These are phyloP conservation scores for Phytopythium cucurbitacearum DNA, from an alignment of 352 stramenopile species.

Conservation along the genomic window DNA sequence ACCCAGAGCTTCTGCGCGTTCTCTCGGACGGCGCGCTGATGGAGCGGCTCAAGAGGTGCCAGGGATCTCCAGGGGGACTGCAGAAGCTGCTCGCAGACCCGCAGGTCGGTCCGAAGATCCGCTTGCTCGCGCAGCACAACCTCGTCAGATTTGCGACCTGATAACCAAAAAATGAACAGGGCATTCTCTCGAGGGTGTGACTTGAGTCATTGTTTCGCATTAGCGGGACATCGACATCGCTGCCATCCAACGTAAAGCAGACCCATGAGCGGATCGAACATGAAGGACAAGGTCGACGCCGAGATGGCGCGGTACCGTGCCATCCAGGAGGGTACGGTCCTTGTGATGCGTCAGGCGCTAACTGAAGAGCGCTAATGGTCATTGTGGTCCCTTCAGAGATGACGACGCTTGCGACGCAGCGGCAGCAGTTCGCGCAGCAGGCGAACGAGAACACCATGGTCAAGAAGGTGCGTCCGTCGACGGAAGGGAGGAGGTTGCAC, in stretches of 20 bases:
- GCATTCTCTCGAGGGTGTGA: neutral
- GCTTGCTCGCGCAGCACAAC: constrained; percentile 43
- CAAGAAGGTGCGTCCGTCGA: constrained; percentile 52
- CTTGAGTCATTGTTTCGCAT: neutral
- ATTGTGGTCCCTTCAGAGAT: constrained; percentile 38
- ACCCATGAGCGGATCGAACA: neutral
- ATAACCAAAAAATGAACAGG: neutral
- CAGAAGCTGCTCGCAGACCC: constrained; percentile 37
- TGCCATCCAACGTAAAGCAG: no score
- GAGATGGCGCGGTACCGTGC: constrained; percentile 88
- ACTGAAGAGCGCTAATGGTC: neutral
- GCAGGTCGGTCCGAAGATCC: constrained; percentile 41
- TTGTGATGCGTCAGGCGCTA: neutral
- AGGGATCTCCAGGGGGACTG: constrained; percentile 36
- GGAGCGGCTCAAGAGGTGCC: constrained; percentile 40
- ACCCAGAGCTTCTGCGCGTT: constrained; percentile 52
- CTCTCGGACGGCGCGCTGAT: constrained; percentile 60
- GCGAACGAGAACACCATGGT: constrained; percentile 97
- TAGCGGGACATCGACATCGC: no score
- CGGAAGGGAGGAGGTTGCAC: neutral
- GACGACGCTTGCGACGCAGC: constrained; percentile 77
- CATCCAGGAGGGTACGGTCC: constrained; percentile 84
- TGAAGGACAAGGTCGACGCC: constrained; percentile 82
- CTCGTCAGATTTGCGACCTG: constrained; percentile 48
- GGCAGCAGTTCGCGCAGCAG: constrained; percentile 90